phyloP scores from a whole-genome alignment of 2,329 filamentous ascomycete genomes.

The Colletotrichum eremochloae region DNA sequence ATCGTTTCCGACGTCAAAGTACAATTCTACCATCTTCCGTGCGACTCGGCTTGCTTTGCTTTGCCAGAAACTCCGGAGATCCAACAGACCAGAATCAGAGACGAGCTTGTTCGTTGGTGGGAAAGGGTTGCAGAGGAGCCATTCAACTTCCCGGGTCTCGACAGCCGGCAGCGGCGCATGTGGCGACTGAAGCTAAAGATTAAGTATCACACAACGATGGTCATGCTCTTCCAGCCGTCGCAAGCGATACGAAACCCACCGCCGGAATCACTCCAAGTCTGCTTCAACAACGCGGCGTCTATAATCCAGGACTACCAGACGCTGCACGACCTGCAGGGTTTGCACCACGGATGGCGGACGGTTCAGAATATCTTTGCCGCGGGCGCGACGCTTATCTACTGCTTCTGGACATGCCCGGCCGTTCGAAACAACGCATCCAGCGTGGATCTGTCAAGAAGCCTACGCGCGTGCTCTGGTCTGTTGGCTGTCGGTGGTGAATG shows the following conservation, averaged over 20 bases:
- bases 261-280: constrained; percentile 47
- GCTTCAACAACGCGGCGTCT: constrained; percentile 48
- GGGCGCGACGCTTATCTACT: constrained; percentile 55
- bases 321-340: constrained; percentile 48
- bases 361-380: constrained; percentile 55
- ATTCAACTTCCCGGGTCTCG: constrained; percentile 24
- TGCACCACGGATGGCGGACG: constrained; percentile 53
- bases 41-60: constrained; percentile 41
- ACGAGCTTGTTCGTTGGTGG: constrained; percentile 41
- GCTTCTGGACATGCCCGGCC: constrained; percentile 51
- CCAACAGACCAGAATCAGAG: constrained; percentile 40
- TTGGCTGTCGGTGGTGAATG: constrained; percentile 56
- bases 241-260: constrained; percentile 50
- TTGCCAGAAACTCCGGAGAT: constrained; percentile 20
- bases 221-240: constrained; percentile 54
- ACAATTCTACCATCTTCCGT: constrained; percentile 45
- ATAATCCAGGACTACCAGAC: constrained; percentile 49
- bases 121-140: constrained; percentile 16
- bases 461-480: constrained; percentile 52
- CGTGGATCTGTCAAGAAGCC: constrained; percentile 39
- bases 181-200: constrained; percentile 49
- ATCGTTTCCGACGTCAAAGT: constrained; percentile 46
- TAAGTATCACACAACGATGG: constrained; percentile 51
- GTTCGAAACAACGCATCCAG: constrained; percentile 46
- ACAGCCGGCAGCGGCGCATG: constrained; percentile 39